These are phyloP conservation scores for Aureobasidium vineae DNA, from an alignment of 2,329 filamentous ascomycete genomes.

Conservation along the genomic window DNA sequence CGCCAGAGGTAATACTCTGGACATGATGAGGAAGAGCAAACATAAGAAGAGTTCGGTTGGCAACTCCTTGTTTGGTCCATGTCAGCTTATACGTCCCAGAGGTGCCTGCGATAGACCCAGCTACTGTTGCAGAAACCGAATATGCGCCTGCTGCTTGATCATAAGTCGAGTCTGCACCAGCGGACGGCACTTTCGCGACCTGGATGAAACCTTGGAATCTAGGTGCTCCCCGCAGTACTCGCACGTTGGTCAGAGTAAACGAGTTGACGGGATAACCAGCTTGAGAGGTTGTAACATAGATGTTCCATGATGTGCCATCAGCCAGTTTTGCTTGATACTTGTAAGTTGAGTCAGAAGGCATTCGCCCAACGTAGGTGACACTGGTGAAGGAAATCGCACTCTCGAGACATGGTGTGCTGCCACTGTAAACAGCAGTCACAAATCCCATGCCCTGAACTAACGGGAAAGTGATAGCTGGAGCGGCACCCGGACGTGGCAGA, in stretches of 20 bases:
- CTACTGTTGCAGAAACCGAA: conserved; percentile 61
- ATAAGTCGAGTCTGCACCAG: conserved; percentile 64
- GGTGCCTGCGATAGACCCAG: conserved; percentile 59
- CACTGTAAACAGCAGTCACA: conserved; percentile 71
- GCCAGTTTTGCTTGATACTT: conserved; percentile 75
- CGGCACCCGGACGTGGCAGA: conserved; percentile 48
- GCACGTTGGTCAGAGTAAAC: conserved; percentile 66
- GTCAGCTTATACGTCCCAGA: conserved; percentile 69
- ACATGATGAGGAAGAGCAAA: conserved; percentile 87
- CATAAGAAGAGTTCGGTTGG: conserved; percentile 66
- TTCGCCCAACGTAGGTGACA: conserved; percentile 53
- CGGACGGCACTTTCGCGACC: conserved; percentile 69
- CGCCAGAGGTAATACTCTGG: conserved; percentile 66
- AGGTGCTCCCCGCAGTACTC: conserved; percentile 61
- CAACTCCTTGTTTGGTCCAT: conserved; percentile 69
- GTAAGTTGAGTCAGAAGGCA: conserved; percentile 61
- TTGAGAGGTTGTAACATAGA: conserved; percentile 68
- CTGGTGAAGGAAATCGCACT: conserved; percentile 71
- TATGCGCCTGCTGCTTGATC: conserved; percentile 77
- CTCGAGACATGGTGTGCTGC: conserved; percentile 69
- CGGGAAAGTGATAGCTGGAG: conserved; percentile 70
- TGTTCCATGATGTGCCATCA: conserved; percentile 69
- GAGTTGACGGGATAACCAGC: conserved; percentile 53
- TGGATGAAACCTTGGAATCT: conserved; percentile 79
- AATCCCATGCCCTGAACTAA: conserved; percentile 88